Evolutionary conservation across 2,329 filamentous ascomycete genomes (phyloP).

Genomic region (Microdochium nivale): DNA sequence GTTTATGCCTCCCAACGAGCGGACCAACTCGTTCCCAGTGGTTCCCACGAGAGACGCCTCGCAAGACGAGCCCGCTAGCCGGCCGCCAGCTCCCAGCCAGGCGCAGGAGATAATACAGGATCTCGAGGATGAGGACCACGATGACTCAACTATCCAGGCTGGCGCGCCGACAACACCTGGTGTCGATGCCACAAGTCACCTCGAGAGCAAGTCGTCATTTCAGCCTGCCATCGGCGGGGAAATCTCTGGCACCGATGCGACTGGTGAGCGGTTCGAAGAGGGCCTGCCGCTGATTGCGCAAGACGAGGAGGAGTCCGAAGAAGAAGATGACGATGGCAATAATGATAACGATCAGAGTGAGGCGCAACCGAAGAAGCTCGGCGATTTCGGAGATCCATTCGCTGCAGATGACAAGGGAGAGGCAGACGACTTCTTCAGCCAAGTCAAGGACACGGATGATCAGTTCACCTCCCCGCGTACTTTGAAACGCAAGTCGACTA

Average conservation of each 20-base stretch:
- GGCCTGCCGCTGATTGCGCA: slow-evolving; percentile 54
- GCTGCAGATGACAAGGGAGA: slow-evolving; percentile 35
- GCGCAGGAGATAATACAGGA: slow-evolving; percentile 45
- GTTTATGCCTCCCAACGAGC: slow-evolving; percentile 47
- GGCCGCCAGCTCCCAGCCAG: slow-evolving; percentile 38
- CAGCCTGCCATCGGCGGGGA: slow-evolving; percentile 34
- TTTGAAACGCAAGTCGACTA: slow-evolving; percentile 62
- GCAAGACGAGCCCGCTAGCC: slow-evolving; percentile 20
- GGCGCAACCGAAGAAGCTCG: slow-evolving; percentile 13
- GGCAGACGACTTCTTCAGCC: slow-evolving; percentile 54
- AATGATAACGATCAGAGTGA: slow-evolving; percentile 33
- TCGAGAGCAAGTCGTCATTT: slow-evolving; percentile 11
- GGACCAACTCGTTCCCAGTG: slow-evolving; percentile 55
- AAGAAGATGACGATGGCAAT: slow-evolving; percentile 11
- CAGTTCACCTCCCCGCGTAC: slow-evolving; percentile 13
- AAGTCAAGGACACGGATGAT: slow-evolving; percentile 28
- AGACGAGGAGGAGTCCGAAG: slow-evolving; percentile 13
- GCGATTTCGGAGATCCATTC: slow-evolving; percentile 24
- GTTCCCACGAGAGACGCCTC: slow-evolving; percentile 34
- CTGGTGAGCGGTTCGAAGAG: slow-evolving; percentile 59
- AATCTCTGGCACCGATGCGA: slow-evolving; percentile 17
- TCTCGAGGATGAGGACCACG: slow-evolving; percentile 37
- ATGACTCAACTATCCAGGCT: slow-evolving; percentile 29
- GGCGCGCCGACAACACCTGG: slow-evolving; percentile 24
- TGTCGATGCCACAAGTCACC: slow-evolving; percentile 13